Base-by-base conservation (phyloP, 805 yeast genomes). In the Brettanomyces sp. region DNA sequence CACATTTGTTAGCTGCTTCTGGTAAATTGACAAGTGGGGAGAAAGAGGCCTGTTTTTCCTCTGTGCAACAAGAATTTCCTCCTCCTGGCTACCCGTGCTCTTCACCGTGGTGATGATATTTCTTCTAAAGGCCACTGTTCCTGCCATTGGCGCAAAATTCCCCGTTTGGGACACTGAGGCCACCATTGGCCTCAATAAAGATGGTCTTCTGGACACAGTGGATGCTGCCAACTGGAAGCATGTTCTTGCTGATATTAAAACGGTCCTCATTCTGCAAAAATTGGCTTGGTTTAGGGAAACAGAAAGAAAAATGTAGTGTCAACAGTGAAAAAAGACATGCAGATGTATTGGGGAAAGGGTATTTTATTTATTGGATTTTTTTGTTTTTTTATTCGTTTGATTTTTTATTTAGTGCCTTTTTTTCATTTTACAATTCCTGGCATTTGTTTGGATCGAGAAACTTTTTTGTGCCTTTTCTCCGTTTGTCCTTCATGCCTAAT, bases 11-110 rank as follows among this genome's bases (percentile, higher is more conserved):
- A 91, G 63, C 71, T 93, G 97, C 39, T 95, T 95, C 70, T 90
- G 75, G 72, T 91, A 91, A 62, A 93, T 90, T 50, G 80, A 69
- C 61, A 91, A 73, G 65, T 91, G 95, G 47, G 98, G 98, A 30
- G 96, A 88, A 13, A 77, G 68, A 33, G 98, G 98, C 70, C 99
- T 82, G 69, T 79, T 77, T 54, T 73, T 77, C 67, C 99, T 80
- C 73, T 91, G 98, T 45, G 80, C 79, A 47, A 79, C 74, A 51
- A 91, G 75, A 47, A 89, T 73, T 34, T 75, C 76, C 53, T 84
- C 76, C 57, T 85, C 95, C 54, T 79, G 78, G 24, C 69, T 76
- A 38, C 73, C 71, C 34, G 86, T 68, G 43, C 88, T 74, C 51
- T 65, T 63, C 49, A 76, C 73, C 12, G 81, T 72, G 46, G 62